Evolutionary conservation across 106 monocot species (phyloP).

Genomic region (Dioscorea zingiberensis): DNA sequence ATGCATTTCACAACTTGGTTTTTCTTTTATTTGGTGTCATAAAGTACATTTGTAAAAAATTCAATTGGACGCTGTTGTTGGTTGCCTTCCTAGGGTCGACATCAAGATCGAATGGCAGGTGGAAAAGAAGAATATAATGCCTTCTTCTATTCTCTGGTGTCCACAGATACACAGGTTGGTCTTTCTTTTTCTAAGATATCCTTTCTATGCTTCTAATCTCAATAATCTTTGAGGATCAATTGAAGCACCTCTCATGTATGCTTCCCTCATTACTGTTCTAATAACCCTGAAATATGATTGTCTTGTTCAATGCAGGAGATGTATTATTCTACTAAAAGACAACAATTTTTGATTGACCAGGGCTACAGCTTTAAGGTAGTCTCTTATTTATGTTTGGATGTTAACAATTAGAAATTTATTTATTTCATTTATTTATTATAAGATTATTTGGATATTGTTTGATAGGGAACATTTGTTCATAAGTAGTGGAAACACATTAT

Average conservation of each 20-base stretch:
- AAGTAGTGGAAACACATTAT: too few species aligned
- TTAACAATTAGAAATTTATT: too few species aligned
- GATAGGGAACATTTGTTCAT: too few species aligned
- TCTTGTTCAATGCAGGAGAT: conserved; percentile 59
- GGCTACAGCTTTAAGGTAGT: conserved; percentile 96
- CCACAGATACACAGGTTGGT: conserved; percentile 91
- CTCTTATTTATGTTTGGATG: neutral
- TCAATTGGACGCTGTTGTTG: too few species aligned
- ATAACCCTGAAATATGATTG: conserved; percentile 2
- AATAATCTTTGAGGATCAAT: neutral
- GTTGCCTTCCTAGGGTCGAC: conserved; percentile 44
- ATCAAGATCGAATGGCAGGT: conserved; percentile 96
- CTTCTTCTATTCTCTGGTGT: conserved; percentile 96
- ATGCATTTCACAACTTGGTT: too few species aligned
- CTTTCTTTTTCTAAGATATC: neutral
- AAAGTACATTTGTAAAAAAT: too few species aligned
- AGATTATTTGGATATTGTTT: too few species aligned
- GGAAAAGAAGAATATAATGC: conserved; percentile 99
- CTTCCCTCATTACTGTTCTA: too few species aligned
- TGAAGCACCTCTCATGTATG: neutral
- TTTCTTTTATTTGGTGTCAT: too few species aligned
- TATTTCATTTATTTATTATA: too few species aligned
- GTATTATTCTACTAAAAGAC: conserved; percentile 99
- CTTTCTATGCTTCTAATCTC: neutral
- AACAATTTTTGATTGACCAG: conserved; percentile 97